Percentiles rank a stretch among this genome's conserved stretches.
Conservation (phyloP, 2,329 filamentous ascomycete genomes). For the Fusarium sp. region DNA sequence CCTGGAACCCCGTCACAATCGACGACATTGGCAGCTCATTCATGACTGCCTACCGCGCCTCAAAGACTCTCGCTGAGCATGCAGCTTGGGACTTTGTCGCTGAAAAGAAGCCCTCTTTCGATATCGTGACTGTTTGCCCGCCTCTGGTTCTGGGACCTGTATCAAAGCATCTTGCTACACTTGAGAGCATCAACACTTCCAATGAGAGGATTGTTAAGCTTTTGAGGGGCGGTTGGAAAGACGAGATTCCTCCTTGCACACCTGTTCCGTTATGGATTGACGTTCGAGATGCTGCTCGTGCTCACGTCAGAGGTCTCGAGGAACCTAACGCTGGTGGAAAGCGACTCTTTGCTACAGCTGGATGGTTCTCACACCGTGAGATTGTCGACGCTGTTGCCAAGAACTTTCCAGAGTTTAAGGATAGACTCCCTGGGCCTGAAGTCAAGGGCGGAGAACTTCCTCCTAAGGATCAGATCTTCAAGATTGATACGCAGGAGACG, state of each 20-base stretch:
- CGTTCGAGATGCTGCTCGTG: slow-evolving; percentile 64
- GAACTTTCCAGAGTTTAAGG: slow-evolving; percentile 61
- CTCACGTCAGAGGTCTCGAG: slow-evolving; percentile 64
- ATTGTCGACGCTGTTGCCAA: slow-evolving; percentile 56
- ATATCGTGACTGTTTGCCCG: slow-evolving; percentile 64
- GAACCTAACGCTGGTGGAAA: slow-evolving; percentile 58
- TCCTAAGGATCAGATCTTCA: slow-evolving; percentile 56
- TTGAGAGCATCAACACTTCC: slow-evolving; percentile 62
- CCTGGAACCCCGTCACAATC: slow-evolving; percentile 64
- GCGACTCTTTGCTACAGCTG: slow-evolving; percentile 61
- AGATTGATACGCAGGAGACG: slow-evolving; percentile 67
- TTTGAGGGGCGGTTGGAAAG: slow-evolving; percentile 61
- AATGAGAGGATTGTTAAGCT: slow-evolving; percentile 62
- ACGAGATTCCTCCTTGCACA: slow-evolving; percentile 53
- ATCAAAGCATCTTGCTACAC: slow-evolving; percentile 56
- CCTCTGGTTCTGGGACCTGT: slow-evolving; percentile 66
- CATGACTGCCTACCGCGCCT: slow-evolving; percentile 61
- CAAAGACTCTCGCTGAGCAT: slow-evolving; percentile 64
- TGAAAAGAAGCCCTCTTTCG: slow-evolving; percentile 55
- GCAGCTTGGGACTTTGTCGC: slow-evolving; percentile 64
- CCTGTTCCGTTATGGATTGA: slow-evolving; percentile 61
- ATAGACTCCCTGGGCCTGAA: slow-evolving; percentile 57
- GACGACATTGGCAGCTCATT: slow-evolving; percentile 53
- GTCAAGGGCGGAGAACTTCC: slow-evolving; percentile 55
- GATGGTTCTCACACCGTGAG: slow-evolving; percentile 58